phyloP scores from a whole-genome alignment of 768 basidiomycete species.

The Phlebiopsis flavidoalba region DNA sequence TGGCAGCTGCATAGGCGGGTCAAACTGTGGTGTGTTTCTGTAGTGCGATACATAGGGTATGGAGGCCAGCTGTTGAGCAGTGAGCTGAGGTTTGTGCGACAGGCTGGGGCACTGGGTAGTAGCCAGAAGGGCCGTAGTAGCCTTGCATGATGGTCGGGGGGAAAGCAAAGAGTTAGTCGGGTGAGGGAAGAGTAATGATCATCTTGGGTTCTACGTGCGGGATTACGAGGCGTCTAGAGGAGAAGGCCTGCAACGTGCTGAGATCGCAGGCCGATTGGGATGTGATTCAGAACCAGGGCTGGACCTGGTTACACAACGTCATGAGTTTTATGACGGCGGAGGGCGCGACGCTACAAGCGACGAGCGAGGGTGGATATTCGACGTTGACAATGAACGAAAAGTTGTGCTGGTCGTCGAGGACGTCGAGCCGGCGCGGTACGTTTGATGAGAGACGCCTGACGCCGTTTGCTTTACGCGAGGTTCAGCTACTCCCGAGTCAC shows the following conservation, averaged over 20 bases:
- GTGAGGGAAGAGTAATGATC: constrained; percentile 8
- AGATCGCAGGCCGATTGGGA: constrained; percentile 5
- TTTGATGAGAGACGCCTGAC: constrained; percentile 1
- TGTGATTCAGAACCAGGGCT: neutral
- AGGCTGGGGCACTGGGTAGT: constrained; percentile 14
- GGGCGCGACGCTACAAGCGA: neutral
- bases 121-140: constrained; percentile 12
- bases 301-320: neutral
- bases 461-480: neutral
- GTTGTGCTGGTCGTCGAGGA: neutral
- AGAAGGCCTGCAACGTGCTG: constrained; percentile 26
- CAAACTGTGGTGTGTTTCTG: neutral
- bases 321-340: neutral
- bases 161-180: neutral
- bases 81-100: neutral
- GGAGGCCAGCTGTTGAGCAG: neutral
- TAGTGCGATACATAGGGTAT: constrained; percentile 13
- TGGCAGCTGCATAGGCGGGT: neutral
- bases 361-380: neutral
- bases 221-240: constrained; percentile 16
- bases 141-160: constrained; percentile 16
- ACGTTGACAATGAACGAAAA: neutral
- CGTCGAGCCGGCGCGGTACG: neutral
- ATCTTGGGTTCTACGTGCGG: constrained; percentile 6
- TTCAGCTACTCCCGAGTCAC: neutral